Evolutionary conservation across 768 basidiomycete genomes (phyloP), one percentile per base, ranked within the genome.

Genomic region (Chiua virens): DNA sequence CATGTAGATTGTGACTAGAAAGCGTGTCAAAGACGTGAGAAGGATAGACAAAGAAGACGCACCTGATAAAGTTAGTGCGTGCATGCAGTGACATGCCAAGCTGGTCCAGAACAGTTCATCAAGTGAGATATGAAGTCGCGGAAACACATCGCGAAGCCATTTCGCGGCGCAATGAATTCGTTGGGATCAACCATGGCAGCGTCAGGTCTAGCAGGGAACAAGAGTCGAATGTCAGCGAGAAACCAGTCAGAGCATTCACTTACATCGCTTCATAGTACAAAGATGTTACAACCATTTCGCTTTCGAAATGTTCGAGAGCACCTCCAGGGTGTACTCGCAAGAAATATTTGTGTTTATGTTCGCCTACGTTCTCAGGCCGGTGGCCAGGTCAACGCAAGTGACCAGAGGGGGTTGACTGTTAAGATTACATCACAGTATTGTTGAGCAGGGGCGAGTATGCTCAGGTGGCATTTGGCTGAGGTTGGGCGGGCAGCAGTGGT

Each of bases 191-290:
- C 73, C 80, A 88, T 83, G 9, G 71, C 70, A 15, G 85, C 80
- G 51, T 93, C 89, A 0, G 91, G 91, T 61, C 91, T 93, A 32
- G 27, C 9, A 59, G n/a, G 17, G 40, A 47, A n/a, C 14, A 36
- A 38, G 30, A 35, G 21, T 53, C 52, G 39, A 54, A 48, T 35
- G 15, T 40, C 9, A 14, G 23, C 34, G 34, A 28, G 28, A 18
- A 17, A 21, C 13, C 35, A 43, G 15, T 23, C 18, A 8, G 8
- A 41, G 39, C 20, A 39, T 25, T 52, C 21, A 75, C 88, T 65
- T 67, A 89, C 91, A 86, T 71, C 22, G 86, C 91, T 73, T 93
- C 91, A 59, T 93, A 93, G 71, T 92, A 93, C 45, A 93, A 62
- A 10, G 88, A 80, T 10, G 89, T 92, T 1, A 87, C 76, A 20